Conservation (phyloP, 257 asterid species). For the Echium plantagineum region DNA sequence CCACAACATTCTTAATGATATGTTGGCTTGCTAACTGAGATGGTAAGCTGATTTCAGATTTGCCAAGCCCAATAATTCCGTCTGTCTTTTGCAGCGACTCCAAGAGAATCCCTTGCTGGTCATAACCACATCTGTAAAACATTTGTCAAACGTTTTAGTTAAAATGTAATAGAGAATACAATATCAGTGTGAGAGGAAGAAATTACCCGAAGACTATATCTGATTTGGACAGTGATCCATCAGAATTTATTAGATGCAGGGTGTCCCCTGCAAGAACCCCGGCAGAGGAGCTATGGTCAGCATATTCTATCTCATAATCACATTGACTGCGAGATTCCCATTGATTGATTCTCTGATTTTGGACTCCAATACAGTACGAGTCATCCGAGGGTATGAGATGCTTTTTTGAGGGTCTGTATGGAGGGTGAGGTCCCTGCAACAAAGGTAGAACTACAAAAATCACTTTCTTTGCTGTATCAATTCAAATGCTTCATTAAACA, state of each 20-base stretch:
- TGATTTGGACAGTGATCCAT: slow-evolving; percentile 42
- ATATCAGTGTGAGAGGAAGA: slow-evolving; percentile 6
- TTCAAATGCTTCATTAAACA: too few species aligned
- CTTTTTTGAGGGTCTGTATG: slow-evolving; percentile 45
- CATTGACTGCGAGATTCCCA: slow-evolving; percentile 54
- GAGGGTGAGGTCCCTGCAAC: slow-evolving; percentile 73
- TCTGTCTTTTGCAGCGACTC: slow-evolving; percentile 53
- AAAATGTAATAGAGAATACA: slow-evolving; percentile 3
- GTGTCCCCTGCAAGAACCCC: slow-evolving; percentile 70
- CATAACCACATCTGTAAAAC: slow-evolving; percentile 56
- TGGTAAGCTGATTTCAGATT: slow-evolving; percentile 56
- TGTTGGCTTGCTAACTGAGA: slow-evolving; percentile 58
- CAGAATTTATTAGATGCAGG: slow-evolving; percentile 40
- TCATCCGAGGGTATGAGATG: slow-evolving; percentile 36
- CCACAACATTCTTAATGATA: slow-evolving; percentile 45
- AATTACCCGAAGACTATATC: slow-evolving; percentile 52
- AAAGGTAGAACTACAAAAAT: slow-evolving; percentile 7
- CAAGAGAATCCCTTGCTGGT: slow-evolving; percentile 68
- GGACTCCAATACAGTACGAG: slow-evolving; percentile 50
- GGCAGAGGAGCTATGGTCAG: slow-evolving; percentile 64
- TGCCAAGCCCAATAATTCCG: slow-evolving; percentile 71
- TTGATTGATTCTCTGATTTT: slow-evolving; percentile 15
- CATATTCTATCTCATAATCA: slow-evolving; percentile 71
- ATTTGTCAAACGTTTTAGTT: slow-evolving; percentile 10
- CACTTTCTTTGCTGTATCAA: background rate